These are phyloP conservation scores for Citrullus colocynthis DNA, from an alignment of 306 rosid species.

Conservation along the genomic window DNA sequence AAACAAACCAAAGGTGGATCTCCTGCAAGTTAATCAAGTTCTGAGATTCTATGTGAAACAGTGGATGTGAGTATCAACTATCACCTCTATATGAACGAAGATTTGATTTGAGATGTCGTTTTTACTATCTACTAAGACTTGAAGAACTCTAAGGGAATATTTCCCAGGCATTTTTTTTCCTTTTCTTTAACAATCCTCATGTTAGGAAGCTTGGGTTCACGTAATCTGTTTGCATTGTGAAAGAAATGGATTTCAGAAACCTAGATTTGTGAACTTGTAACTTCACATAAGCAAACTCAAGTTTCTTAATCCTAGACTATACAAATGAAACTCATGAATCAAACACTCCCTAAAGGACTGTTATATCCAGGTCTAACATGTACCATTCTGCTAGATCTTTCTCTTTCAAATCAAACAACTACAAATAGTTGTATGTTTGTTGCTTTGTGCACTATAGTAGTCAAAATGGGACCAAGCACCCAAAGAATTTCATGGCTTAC, in stretches of 20 bases:
- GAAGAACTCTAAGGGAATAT: background rate
- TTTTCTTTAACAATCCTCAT: background rate
- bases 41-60: background rate
- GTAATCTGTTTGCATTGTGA: background rate
- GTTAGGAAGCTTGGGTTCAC: background rate
- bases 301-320: background rate
- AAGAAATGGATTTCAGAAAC: background rate
- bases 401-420: background rate
- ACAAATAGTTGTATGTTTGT: background rate
- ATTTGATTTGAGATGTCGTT: background rate
- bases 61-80: background rate
- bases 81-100: background rate
- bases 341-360: background rate
- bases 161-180: background rate
- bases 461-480: background rate
- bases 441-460: background rate
- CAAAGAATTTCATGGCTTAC: background rate
- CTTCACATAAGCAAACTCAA: too few species aligned
- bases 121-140: too few species aligned
- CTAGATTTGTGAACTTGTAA: background rate
- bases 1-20: background rate
- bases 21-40: background rate
- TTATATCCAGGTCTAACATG: background rate
- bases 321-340: background rate
- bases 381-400: background rate